Evolutionary conservation across 1,284 basidiomycete species (phyloP), one percentile per base, ranked within the genome.

Genomic region (Tylopilus sp.): DNA sequence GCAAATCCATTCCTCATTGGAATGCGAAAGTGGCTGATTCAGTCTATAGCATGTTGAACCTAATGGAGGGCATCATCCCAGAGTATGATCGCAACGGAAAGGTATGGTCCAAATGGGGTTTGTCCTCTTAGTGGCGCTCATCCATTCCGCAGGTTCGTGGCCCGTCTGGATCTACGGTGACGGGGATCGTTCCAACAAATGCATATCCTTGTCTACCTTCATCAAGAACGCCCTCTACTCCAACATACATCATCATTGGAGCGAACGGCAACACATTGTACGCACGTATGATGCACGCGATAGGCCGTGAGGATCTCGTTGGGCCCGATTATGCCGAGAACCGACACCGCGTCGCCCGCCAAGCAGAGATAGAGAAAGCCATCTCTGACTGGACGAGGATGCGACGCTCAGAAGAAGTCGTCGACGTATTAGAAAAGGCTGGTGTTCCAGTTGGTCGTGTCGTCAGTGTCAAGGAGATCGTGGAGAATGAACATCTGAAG

Each of bases 61-160:
- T 91, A 47, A 92, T 91, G 91, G 91, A 92, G 72, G 90, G 91
- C 4, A 87, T 92, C 67, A 86, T 91, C 57, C 91, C 91, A n/a
- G 91, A 91, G 75, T 91, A 90, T 65, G 89, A 91, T 71, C 87
- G 91, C 63, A 91, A 89, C 72, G 86, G 86, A 65, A 89, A 89
- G 78, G 87, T 87, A 69, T 16, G 57, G 16, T 6, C 56, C n/a
- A 68, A 55, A 15, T 57, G 51, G 7, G 24, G 8, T 24, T n/a
- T 29, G 29, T 15, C 56, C 52, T 44, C 18, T 29, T 32, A 51
- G 53, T 8, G 1, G 60, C 16, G 39, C 29, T 66, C 57, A 24
- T 64, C 53, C 49, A 57, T 41, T 54, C 13, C 52, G 57, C 24
- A 90, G 87, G 84, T 88, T 67, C 88, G 91, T 52, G 87, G 90